Evolutionary conservation across 441 rosid species (phyloP).

Genomic region (Corymbia calophylla): DNA sequence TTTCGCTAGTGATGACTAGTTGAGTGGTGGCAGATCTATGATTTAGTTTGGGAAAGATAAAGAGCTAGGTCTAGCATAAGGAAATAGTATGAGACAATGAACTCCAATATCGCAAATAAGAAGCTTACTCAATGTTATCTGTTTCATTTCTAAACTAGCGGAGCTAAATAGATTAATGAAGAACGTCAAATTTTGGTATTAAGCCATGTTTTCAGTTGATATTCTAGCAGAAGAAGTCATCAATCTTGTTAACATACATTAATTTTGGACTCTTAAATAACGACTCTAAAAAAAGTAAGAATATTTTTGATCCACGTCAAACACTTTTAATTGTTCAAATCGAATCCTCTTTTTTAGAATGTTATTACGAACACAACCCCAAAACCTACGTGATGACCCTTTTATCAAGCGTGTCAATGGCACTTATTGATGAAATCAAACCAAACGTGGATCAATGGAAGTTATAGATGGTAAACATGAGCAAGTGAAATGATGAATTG

Average conservation of each 20-base stretch:
- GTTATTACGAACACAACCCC: background rate
- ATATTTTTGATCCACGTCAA: background rate
- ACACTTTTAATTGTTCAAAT: background rate
- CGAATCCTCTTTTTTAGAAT: background rate
- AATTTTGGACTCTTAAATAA: background rate
- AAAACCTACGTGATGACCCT: background rate
- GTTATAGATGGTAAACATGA: background rate
- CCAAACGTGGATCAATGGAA: background rate
- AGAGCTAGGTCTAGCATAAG: background rate
- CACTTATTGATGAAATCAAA: background rate
- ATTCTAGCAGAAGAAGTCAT: background rate
- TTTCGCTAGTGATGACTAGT: background rate
- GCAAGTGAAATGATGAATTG: background rate
- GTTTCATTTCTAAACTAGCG: background rate
- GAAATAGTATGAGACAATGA: background rate
- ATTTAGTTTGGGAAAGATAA: background rate
- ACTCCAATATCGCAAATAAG: background rate
- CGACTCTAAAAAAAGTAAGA: background rate
- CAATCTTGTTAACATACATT: background rate
- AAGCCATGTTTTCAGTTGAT: background rate
- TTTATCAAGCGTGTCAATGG: background rate
- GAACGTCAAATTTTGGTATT: background rate
- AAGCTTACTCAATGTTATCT: background rate
- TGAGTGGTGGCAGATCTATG: background rate
- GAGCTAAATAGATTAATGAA: background rate